Conservation (phyloP, 2,329 filamentous ascomycete species). For the Gaeumannomyces tritici region DNA sequence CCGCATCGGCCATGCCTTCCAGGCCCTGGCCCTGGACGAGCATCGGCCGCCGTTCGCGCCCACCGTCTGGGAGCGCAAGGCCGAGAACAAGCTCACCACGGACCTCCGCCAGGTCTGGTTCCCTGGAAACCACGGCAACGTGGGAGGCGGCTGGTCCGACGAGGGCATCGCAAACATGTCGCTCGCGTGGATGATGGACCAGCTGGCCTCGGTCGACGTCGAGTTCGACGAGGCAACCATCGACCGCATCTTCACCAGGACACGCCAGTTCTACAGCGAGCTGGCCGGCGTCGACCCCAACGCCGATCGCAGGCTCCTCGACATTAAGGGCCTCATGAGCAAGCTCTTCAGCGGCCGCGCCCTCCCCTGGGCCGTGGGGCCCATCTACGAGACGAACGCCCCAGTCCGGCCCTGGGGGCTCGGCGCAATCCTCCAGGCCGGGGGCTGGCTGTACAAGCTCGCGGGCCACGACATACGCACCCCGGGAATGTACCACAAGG, state of each 20-base stretch:
- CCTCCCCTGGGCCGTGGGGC: constrained; percentile 27
- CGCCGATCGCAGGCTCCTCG: constrained; percentile 1
- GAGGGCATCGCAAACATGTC: constrained; percentile 29
- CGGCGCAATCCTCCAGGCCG: constrained; percentile 30
- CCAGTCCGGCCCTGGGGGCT: constrained; percentile 30
- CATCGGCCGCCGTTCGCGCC: constrained; percentile 36
- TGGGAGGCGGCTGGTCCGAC: constrained; percentile 45
- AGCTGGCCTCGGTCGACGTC: constrained; percentile 19
- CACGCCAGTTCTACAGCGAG: constrained; percentile 12
- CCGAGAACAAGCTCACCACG: constrained; percentile 10
- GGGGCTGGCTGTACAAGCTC: constrained; percentile 31
- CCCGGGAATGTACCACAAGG: constrained; percentile 37
- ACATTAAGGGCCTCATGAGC: neutral
- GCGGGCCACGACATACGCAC: constrained; percentile 31
- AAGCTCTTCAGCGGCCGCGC: neutral
- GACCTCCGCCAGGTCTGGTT: constrained; percentile 42
- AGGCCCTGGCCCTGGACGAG: constrained; percentile 50
- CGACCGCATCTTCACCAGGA: constrained; percentile 27
- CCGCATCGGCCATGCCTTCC: constrained; percentile 47
- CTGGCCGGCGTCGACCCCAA: constrained; percentile 9
- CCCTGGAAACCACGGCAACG: constrained; percentile 41
- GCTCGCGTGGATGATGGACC: constrained; percentile 28
- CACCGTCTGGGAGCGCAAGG: constrained; percentile 5
- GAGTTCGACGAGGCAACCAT: constrained; percentile 27
- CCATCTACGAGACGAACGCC: neutral